Percentiles rank a stretch among this genome's conserved stretches.
phyloP scores from a whole-genome alignment of 345 rosid genomes.

The Eucalyptus viminalis region DNA sequence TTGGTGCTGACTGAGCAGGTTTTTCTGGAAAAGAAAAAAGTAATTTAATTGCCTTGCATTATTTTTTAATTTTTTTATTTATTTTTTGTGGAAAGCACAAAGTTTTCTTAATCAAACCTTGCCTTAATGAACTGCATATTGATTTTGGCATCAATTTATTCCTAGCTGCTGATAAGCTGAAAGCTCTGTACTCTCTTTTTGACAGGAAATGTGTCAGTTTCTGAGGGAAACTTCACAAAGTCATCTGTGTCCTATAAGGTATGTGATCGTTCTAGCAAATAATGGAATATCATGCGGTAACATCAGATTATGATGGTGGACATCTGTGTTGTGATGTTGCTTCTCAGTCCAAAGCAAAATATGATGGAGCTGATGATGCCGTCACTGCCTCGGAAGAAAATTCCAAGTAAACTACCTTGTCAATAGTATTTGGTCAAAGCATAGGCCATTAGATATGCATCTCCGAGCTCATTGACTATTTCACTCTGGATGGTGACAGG shows the following conservation, averaged over 20 bases:
- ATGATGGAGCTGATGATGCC: slow-evolving; percentile 20
- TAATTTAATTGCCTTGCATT: background rate
- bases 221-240: slow-evolving; percentile 33
- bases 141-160: background rate
- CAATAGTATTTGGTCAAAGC: background rate
- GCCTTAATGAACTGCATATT: background rate
- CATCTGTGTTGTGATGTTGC: background rate
- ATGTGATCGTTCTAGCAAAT: background rate
- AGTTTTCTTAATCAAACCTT: background rate
- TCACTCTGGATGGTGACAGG: slow-evolving; percentile 27
- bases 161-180: background rate
- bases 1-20: background rate
- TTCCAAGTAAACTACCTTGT: slow-evolving; percentile 49
- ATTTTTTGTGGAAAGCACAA: background rate
- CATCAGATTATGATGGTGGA: background rate
- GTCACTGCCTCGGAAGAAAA: slow-evolving; percentile 40
- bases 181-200: background rate
- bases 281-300: background rate
- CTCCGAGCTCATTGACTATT: background rate
- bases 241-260: slow-evolving; percentile 44
- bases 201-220: slow-evolving; percentile 5
- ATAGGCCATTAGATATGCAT: background rate
- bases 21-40: background rate
- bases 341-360: slow-evolving; percentile 29
- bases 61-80: too few relatives aligned